phyloP scores from a whole-genome alignment of 2,329 filamentous ascomycete species.

The Shiraia bambusicola region DNA sequence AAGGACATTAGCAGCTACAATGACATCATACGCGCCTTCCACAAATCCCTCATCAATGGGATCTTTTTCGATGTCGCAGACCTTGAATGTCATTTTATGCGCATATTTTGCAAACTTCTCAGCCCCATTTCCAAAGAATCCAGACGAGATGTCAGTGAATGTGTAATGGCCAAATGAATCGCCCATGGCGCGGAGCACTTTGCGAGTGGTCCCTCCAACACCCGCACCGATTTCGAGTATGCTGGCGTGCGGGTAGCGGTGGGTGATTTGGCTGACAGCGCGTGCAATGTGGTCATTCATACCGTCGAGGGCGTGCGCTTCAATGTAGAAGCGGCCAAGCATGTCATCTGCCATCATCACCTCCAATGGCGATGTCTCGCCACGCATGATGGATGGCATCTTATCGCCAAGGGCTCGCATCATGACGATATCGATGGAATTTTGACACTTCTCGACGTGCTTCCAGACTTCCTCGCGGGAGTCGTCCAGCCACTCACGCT shows the following conservation, averaged over 20 bases:
- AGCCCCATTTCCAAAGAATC: constrained; percentile 10
- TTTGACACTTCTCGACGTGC: neutral
- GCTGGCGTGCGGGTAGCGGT: constrained; percentile 6
- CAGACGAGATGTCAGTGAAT: constrained; percentile 10
- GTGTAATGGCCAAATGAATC: constrained; percentile 2
- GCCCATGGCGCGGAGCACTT: neutral
- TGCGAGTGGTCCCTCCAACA: neutral
- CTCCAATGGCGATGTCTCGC: neutral
- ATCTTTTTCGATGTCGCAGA: constrained; percentile 9
- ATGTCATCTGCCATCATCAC: constrained; percentile 4
- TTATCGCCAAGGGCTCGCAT: constrained; percentile 6
- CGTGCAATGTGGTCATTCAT: neutral
- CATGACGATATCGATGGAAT: constrained; percentile 6
- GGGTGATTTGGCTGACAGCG: neutral
- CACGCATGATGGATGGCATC: neutral
- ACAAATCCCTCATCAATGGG: constrained; percentile 13
- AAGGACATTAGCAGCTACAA: constrained; percentile 18
- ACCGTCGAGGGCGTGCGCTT: neutral
- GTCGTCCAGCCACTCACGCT: constrained; percentile 5
- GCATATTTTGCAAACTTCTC: neutral
- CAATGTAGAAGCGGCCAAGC: constrained; percentile 6
- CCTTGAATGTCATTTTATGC: constrained; percentile 10
- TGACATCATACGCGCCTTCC: constrained; percentile 15
- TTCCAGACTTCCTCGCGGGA: neutral
- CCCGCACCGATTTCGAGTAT: constrained; percentile 16